A percentile compares a stretch with the other conserved stretches of the same genome.
These are phyloP conservation scores for Fusarium concolor DNA, from an alignment of 2,329 filamentous ascomycete genomes.

Conservation along the genomic window DNA sequence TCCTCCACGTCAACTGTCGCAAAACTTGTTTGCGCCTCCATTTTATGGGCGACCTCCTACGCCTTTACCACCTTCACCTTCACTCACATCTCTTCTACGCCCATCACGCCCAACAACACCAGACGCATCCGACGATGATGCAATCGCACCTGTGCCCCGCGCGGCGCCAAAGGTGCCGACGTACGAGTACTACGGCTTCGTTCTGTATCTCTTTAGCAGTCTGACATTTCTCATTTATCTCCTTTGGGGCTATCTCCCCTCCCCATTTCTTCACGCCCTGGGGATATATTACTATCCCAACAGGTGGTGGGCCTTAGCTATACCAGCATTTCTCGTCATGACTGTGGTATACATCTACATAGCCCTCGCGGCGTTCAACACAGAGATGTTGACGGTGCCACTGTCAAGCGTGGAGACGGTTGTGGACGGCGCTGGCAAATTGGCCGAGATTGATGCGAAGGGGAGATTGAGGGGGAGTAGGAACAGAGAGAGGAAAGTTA, in stretches of 20 bases:
- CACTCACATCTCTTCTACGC: constrained; percentile 88
- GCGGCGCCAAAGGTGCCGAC: constrained; percentile 96
- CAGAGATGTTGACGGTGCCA: constrained; percentile 85
- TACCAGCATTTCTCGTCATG: constrained; percentile 92
- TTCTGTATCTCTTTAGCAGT: constrained; percentile 90
- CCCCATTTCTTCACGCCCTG: constrained; percentile 89
- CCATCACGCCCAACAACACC: constrained; percentile 94
- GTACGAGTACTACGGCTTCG: constrained; percentile 99
- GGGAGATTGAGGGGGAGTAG: constrained; percentile 61
- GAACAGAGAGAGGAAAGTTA: constrained; percentile 53
- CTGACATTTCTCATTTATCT: constrained; percentile 80
- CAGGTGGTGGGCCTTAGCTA: constrained; percentile 95
- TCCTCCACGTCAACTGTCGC: constrained; percentile 59
- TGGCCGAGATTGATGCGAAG: constrained; percentile 82
- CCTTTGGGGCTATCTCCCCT: constrained; percentile 90
- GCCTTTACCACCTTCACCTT: constrained; percentile 91
- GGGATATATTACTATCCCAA: constrained; percentile 98
- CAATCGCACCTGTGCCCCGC: constrained; percentile 84
- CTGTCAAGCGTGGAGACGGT: constrained; percentile 86
- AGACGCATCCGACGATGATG: constrained; percentile 89
- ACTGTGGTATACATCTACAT: constrained; percentile 92
- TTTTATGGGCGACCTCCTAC: constrained; percentile 99
- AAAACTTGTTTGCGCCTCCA: constrained; percentile 77
- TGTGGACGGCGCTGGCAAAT: constrained; percentile 88
- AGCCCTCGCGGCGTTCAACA: constrained; percentile 90